A percentile compares a stretch with the other conserved stretches of the same genome.
Evolutionary conservation across 352 stramenopile species (phyloP).

Genomic region (Phytopythium cucurbitacearum): DNA sequence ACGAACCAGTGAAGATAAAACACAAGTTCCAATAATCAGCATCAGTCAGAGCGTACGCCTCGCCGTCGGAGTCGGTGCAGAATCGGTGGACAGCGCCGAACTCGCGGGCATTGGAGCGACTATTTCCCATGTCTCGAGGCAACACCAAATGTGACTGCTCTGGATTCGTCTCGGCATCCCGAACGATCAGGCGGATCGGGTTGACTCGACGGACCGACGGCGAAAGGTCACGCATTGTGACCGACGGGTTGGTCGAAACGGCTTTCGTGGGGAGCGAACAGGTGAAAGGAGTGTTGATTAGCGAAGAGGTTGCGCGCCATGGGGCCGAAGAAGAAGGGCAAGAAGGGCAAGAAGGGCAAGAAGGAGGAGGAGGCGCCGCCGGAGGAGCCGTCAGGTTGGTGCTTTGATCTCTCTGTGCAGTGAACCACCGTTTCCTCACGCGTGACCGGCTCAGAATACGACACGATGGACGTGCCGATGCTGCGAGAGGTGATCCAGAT

Average conservation of each 20-base stretch:
- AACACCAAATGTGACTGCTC: too few species aligned
- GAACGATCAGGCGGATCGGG: too few species aligned
- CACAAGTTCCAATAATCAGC: too few species aligned
- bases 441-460: constrained; percentile 62
- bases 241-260: too few species aligned
- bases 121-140: constrained; percentile 30
- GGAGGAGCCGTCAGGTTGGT: constrained; percentile 68
- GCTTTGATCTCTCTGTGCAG: background rate
- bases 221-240: too few species aligned
- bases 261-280: too few species aligned
- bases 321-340: constrained; percentile 76
- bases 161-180: too few species aligned
- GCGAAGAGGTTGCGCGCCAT: constrained; percentile 14
- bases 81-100: constrained; percentile 23
- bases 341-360: constrained; percentile 70
- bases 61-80: constrained; percentile 17
- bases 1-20: too few species aligned
- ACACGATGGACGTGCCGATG: constrained; percentile 92
- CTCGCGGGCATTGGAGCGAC: constrained; percentile 15
- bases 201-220: too few species aligned
- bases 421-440: background rate
- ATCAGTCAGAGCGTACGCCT: constrained; percentile 3
- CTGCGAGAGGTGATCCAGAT: constrained; percentile 92
- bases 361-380: constrained; percentile 59
- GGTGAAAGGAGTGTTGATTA: constrained; percentile 6